A percentile compares a stretch with the other conserved stretches of the same genome.
phyloP scores from a whole-genome alignment of 805 yeast genomes.

The Pichia insulana region DNA sequence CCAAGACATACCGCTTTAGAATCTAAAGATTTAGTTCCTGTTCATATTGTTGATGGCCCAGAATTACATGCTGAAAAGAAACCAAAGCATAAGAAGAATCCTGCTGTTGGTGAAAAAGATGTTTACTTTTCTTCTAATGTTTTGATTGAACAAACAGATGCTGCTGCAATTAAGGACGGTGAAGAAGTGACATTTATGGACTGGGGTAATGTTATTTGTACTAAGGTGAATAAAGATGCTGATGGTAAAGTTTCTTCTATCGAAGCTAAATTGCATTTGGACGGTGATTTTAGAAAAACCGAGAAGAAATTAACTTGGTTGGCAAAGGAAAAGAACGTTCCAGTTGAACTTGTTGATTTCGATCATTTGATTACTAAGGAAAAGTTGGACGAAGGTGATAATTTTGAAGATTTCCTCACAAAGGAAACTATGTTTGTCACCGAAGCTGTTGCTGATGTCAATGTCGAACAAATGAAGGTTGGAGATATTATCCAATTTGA shows the following conservation, averaged over 20 bases:
- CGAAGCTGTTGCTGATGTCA: slow-evolving; percentile 70
- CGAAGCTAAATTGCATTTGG: slow-evolving; percentile 75
- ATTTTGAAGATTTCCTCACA: slow-evolving; percentile 86
- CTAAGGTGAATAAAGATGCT: slow-evolving; percentile 58
- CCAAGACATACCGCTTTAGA: slow-evolving; percentile 89
- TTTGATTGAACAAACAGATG: slow-evolving; percentile 81
- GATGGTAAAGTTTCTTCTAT: slow-evolving; percentile 46
- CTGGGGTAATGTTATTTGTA: slow-evolving; percentile 91
- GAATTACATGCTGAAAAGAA: slow-evolving; percentile 58
- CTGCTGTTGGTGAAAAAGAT: slow-evolving; percentile 78
- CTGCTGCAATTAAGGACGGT: slow-evolving; percentile 54
- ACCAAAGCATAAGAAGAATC: slow-evolving; percentile 93
- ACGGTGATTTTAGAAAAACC: slow-evolving; percentile 95
- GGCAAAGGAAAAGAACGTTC: slow-evolving; percentile 65
- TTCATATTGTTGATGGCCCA: slow-evolving; percentile 65
- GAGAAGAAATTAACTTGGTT: slow-evolving; percentile 93
- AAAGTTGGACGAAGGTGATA: slow-evolving; percentile 88
- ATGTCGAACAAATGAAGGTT: slow-evolving; percentile 64
- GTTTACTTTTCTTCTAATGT: slow-evolving; percentile 58
- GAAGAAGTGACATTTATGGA: slow-evolving; percentile 98
- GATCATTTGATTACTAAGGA: slow-evolving; percentile 94
- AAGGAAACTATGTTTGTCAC: slow-evolving; percentile 79
- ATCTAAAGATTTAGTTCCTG: slow-evolving; percentile 54
- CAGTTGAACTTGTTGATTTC: slow-evolving; percentile 78
- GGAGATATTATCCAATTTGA: slow-evolving; percentile 92